Conservation (phyloP, 2,329 filamentous ascomycete species). For the Paecilomyces sp. region DNA sequence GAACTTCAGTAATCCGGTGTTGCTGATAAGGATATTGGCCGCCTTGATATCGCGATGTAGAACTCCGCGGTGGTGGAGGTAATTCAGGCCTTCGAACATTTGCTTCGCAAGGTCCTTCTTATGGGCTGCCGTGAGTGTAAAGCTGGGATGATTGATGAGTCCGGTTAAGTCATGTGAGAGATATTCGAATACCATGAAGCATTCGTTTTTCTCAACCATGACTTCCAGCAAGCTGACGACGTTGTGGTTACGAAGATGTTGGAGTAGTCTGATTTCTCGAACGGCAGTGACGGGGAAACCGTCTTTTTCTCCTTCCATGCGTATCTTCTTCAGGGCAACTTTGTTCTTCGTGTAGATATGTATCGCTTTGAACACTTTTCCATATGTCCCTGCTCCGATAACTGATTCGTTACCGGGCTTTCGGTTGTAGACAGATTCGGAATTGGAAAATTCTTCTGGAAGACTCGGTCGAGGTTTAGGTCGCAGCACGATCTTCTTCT, state of each 20-base stretch:
- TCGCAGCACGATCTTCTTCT: constrained; percentile 62
- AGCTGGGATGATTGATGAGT: constrained; percentile 87
- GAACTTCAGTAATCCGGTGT: constrained; percentile 78
- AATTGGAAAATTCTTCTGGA: constrained; percentile 63
- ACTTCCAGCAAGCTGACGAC: constrained; percentile 87
- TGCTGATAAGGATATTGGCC: constrained; percentile 92
- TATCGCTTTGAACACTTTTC: constrained; percentile 88
- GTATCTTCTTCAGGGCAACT: constrained; percentile 93
- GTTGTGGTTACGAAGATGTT: constrained; percentile 84
- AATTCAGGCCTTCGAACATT: constrained; percentile 88
- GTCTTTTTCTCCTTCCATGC: constrained; percentile 99
- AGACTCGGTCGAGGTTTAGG: constrained; percentile 66
- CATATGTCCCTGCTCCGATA: constrained; percentile 90
- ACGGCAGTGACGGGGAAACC: constrained; percentile 96
- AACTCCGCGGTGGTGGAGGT: constrained; percentile 87
- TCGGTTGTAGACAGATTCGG: constrained; percentile 86
- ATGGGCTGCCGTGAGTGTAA: constrained; percentile 74
- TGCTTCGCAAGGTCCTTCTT: constrained; percentile 92
- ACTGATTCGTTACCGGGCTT: constrained; percentile 98
- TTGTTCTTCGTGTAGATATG: constrained; percentile 69
- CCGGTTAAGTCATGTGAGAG: constrained; percentile 93
- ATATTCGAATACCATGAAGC: constrained; percentile 99
- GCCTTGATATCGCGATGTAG: constrained; percentile 97
- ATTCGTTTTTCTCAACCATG: constrained; percentile 98
- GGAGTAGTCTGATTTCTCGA: constrained; percentile 92